Evolutionary conservation across 441 rosid genomes (phyloP).

Genomic region (Daphne laureola): DNA sequence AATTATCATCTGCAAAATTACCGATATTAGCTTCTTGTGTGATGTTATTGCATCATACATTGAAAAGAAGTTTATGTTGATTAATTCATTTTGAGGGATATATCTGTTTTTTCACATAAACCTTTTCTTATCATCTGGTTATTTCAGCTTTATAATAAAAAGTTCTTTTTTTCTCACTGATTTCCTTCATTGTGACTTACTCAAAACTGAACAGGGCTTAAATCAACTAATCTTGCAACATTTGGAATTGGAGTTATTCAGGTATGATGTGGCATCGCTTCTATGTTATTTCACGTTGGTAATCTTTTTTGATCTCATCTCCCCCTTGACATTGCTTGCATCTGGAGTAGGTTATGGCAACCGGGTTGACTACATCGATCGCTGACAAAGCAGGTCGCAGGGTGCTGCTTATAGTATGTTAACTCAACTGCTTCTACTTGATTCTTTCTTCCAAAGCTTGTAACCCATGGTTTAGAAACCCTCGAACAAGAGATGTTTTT

Average conservation of each 20-base stretch:
- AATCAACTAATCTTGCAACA: conserved; percentile 34
- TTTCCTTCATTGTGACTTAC: no score
- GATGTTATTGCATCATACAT: no score
- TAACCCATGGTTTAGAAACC: neutral
- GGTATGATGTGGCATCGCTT: conserved; percentile 16
- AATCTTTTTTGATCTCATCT: conserved; percentile 2
- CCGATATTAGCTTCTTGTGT: no score
- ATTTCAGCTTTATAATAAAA: no score
- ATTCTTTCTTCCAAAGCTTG: neutral
- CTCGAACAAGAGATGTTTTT: conserved; percentile 3
- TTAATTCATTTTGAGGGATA: no score
- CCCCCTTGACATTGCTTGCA: conserved; percentile 3
- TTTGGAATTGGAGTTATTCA: conserved; percentile 34
- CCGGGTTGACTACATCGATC: conserved; percentile 41
- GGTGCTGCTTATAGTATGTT: conserved; percentile 41
- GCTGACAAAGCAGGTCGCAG: conserved; percentile 43
- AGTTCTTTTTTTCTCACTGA: no score
- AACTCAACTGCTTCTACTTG: conserved; percentile 2
- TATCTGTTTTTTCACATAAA: no score
- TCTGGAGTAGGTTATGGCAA: conserved; percentile 29
- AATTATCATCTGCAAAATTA: no score
- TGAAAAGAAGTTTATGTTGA: no score
- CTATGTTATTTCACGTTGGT: neutral
- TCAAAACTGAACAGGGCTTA: conserved; percentile 24
- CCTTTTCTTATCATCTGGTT: no score